Conservation (phyloP, 2,329 filamentous ascomycete genomes). For the Pseudogymnoascus sp. region DNA sequence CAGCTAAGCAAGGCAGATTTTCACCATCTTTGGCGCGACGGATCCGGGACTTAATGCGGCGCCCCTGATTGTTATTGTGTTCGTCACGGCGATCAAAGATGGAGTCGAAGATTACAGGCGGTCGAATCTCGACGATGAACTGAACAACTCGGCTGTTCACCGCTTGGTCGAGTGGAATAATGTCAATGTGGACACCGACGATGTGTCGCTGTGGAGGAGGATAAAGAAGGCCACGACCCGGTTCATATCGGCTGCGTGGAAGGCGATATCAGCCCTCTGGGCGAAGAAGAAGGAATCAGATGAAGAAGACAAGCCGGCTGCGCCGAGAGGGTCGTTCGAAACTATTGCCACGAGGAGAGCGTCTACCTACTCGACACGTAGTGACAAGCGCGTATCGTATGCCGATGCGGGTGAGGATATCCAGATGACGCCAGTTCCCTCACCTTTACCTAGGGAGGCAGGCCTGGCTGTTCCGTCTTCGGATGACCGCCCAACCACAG, state of each 20-base stretch:
- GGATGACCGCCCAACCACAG: not conserved
- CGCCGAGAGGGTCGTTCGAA: conserved; percentile 47
- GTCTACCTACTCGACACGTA: conserved; percentile 16
- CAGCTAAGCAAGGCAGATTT: conserved; percentile 56
- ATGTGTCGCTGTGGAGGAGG: conserved; percentile 75
- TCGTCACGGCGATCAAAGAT: conserved; percentile 86
- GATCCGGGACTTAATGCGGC: conserved; percentile 87
- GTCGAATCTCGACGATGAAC: conserved; percentile 81
- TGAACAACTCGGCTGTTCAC: conserved; percentile 95
- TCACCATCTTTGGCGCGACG: conserved; percentile 86
- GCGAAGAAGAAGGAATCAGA: conserved; percentile 37
- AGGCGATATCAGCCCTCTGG: conserved; percentile 33
- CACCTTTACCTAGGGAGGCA: conserved; percentile 53
- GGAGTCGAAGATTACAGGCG: conserved; percentile 94
- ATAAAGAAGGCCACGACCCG: conserved; percentile 76
- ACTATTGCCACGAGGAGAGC: conserved; percentile 49
- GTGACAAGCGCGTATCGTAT: conserved; percentile 37
- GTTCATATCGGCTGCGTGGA: conserved; percentile 11
- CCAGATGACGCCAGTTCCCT: conserved; percentile 95
- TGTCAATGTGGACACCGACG: conserved; percentile 84
- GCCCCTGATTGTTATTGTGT: conserved; percentile 86
- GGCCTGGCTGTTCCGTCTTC: conserved; percentile 12
- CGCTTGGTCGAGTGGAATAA: conserved; percentile 83
- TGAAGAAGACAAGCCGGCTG: conserved; percentile 20
- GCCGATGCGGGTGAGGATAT: conserved; percentile 62